These are phyloP conservation scores for Chaetomium sp. DNA, from an alignment of 2,329 filamentous ascomycete genomes.

Conservation along the genomic window DNA sequence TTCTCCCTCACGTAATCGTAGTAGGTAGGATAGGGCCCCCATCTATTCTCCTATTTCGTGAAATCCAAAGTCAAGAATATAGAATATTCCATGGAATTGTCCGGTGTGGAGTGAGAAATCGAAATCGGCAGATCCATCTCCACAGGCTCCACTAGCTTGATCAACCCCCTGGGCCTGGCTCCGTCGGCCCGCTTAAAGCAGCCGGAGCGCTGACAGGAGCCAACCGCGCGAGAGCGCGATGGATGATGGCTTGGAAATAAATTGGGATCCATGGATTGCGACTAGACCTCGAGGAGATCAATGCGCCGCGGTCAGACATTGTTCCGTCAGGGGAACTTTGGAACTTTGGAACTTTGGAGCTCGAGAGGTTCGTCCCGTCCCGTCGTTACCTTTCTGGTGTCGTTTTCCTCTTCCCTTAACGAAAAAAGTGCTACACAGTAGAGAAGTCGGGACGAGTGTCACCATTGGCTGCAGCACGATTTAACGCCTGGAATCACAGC, in stretches of 20 bases:
- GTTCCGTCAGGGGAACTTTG: slow-evolving; percentile 12
- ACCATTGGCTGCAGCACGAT: slow-evolving; percentile 4
- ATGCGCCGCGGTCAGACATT: slow-evolving; percentile 17
- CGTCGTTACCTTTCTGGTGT: neutral
- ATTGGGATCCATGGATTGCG: neutral
- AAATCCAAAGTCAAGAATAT: no score
- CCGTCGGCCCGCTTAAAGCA: neutral
- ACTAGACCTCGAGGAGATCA: slow-evolving; percentile 4
- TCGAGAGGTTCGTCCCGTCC: neutral
- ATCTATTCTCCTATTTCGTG: no score
- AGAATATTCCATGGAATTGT: no score
- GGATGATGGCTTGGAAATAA: neutral
- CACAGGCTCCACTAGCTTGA: neutral
- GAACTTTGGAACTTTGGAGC: no score
- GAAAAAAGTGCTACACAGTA: neutral
- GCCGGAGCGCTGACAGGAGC: neutral
- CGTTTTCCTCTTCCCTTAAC: neutral
- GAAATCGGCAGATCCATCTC: no score
- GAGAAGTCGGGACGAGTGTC: slow-evolving; percentile 4
- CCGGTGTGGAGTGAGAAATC: no score
- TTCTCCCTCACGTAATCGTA: no score
- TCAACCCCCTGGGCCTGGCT: neutral
- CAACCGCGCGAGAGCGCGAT: neutral
- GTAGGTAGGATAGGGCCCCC: no score
- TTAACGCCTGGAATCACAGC: neutral